Evolutionary conservation across 345 rosid species (phyloP).

Genomic region (Hibiscus tridactylites): DNA sequence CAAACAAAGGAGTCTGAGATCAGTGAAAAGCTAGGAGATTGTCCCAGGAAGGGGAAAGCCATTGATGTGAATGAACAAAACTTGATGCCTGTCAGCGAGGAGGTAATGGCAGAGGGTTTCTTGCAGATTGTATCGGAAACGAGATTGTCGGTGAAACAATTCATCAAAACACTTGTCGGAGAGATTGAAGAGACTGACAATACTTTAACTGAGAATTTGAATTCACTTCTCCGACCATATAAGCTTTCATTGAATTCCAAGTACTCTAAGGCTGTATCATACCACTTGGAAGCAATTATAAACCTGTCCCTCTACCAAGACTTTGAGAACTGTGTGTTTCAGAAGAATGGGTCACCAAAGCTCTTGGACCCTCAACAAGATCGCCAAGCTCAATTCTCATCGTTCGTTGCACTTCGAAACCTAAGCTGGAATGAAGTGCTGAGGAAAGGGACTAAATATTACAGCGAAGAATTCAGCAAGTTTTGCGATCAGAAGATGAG

Average conservation of each 20-base stretch:
- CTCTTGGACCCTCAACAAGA: slow-evolving; percentile 70
- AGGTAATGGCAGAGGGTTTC: slow-evolving; percentile 86
- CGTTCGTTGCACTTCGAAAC: slow-evolving; percentile 69
- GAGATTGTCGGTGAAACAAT: slow-evolving; percentile 80
- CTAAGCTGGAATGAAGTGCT: slow-evolving; percentile 94
- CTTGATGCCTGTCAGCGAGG: slow-evolving; percentile 73
- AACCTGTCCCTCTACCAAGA: slow-evolving; percentile 83
- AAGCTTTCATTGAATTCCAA: slow-evolving; percentile 54
- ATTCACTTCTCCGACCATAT: slow-evolving; percentile 54
- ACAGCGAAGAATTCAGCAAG: slow-evolving; percentile 91
- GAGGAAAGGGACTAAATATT: slow-evolving; percentile 84
- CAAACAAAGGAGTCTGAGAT: slow-evolving; percentile 23
- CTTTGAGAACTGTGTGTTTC: slow-evolving; percentile 78
- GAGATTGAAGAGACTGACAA: slow-evolving; percentile 71
- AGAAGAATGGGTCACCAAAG: slow-evolving; percentile 70
- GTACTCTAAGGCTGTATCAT: slow-evolving; percentile 59
- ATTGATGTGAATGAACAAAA: slow-evolving; percentile 27
- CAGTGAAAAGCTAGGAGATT: slow-evolving; percentile 18
- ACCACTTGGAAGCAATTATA: slow-evolving; percentile 75
- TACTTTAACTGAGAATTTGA: slow-evolving; percentile 43
- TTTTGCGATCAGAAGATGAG: slow-evolving; percentile 98
- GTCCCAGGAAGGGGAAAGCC: slow-evolving; percentile 27
- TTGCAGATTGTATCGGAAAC: slow-evolving; percentile 92
- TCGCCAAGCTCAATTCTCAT: slow-evolving; percentile 62
- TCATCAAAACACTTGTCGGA: slow-evolving; percentile 60